phyloP scores from a whole-genome alignment of 768 basidiomycete species.

The Leccinum longicurvipes region DNA sequence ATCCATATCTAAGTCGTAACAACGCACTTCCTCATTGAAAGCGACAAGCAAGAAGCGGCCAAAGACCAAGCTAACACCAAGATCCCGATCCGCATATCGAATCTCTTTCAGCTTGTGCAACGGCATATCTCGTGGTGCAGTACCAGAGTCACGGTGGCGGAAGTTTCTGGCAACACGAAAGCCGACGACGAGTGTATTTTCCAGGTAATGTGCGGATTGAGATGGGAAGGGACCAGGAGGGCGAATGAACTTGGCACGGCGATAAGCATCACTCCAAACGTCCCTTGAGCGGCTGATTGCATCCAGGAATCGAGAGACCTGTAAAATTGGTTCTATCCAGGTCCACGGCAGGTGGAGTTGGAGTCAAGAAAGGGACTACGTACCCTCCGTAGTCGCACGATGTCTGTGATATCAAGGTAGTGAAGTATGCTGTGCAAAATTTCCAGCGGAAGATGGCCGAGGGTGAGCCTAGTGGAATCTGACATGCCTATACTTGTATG shows the following conservation, averaged over 20 bases:
- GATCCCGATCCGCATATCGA: neutral
- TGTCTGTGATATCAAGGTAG: slow-evolving; percentile 16
- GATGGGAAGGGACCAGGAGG: slow-evolving; percentile 18
- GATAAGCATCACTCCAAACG: slow-evolving; percentile 19
- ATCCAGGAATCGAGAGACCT: slow-evolving; percentile 14
- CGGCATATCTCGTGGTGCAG: neutral
- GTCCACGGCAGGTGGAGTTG: neutral
- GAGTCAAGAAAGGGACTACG: neutral
- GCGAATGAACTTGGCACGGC: slow-evolving; percentile 8
- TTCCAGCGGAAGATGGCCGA: slow-evolving; percentile 14
- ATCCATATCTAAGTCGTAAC: slow-evolving; percentile 9
- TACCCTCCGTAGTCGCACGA: slow-evolving; percentile 18
- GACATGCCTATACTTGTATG: neutral
- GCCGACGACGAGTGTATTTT: slow-evolving; percentile 9
- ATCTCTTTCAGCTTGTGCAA: slow-evolving; percentile 2
- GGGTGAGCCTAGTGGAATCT: neutral
- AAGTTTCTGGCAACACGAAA: slow-evolving; percentile 7
- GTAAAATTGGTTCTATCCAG: neutral
- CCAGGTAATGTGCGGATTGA: slow-evolving; percentile 14
- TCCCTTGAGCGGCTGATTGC: slow-evolving; percentile 3
- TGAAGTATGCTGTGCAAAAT: slow-evolving; percentile 7
- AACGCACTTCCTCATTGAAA: slow-evolving; percentile 10
- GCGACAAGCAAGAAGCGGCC: slow-evolving; percentile 15
- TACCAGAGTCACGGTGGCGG: neutral
- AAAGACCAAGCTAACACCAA: neutral